These are phyloP conservation scores for Globisporangium apiculatum DNA, from an alignment of 352 stramenopile genomes.

Conservation along the genomic window DNA sequence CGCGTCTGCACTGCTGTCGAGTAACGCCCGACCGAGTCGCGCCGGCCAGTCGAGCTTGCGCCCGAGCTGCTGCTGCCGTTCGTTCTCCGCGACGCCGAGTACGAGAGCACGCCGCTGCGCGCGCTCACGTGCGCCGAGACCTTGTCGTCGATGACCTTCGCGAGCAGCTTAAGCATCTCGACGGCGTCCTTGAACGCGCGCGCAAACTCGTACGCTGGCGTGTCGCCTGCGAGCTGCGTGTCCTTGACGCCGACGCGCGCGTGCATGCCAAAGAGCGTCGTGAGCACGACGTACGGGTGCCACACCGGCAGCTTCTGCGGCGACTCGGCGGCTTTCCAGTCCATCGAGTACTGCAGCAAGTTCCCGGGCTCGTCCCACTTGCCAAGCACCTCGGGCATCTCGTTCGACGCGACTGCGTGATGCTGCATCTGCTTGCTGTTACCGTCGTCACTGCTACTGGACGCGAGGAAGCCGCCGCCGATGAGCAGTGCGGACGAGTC, in stretches of 20 bases:
- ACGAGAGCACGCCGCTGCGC: conserved; percentile 49
- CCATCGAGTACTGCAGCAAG: conserved; percentile 61
- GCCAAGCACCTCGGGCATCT: conserved; percentile 69
- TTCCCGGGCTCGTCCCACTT: conserved; percentile 80
- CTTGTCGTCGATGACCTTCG: conserved; percentile 64
- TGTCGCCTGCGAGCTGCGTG: conserved; percentile 61
- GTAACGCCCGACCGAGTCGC: conserved; percentile 63
- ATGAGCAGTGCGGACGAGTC: conserved; percentile 78
- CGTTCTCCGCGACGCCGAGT: conserved; percentile 18
- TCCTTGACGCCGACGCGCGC: conserved; percentile 73
- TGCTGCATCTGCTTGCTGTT: too few species aligned
- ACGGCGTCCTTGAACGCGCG: conserved; percentile 72
- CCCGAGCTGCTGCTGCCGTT: conserved; percentile 12
- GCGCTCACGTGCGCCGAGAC: conserved; percentile 52
- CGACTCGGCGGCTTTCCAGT: conserved; percentile 64
- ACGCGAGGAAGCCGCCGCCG: conserved; percentile 28
- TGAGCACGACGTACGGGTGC: conserved; percentile 80
- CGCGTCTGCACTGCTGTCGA: conserved; percentile 58
- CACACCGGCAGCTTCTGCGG: conserved; percentile 77
- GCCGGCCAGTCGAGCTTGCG: conserved; percentile 13
- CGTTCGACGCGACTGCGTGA: conserved; percentile 31
- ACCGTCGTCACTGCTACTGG: conserved; percentile 2
- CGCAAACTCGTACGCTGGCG: conserved; percentile 53
- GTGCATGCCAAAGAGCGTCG: conserved; percentile 81
- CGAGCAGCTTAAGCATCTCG: conserved; percentile 78